Base-by-base conservation (phyloP, 2,329 filamentous ascomycete species). In the Monilinia polystroma region DNA sequence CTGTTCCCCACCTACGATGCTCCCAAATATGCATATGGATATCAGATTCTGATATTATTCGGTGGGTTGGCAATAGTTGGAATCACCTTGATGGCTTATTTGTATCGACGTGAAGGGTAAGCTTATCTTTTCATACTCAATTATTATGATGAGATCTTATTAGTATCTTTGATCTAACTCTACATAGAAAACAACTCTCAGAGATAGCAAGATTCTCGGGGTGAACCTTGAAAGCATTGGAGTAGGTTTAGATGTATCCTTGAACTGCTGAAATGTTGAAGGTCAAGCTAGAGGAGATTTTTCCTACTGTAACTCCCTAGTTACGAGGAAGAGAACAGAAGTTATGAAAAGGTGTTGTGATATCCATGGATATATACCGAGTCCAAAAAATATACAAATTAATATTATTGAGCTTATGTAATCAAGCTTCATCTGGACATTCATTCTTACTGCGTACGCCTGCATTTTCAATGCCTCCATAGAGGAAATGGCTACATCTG, bases 1-100 rank as follows among this genome's bases (percentile, higher is more conserved):
- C 68, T 78, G 1, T 77, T 77, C 60, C 76, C 76, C 10, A 76
- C 76, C 0, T 76, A 78, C 58, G 74, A 78, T 60, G 76, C 76
- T 2, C 76, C 76, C 8, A 71, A 76, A 20, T 78, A 78, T 67
- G 73, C 75, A 45, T 77, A 77, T 52, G 76, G 74, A 1, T 78
- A 78, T 57, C 76, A 77, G 65, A 69, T 76, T 29, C 57, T 76
- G 56, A 75, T 77, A n/a, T 53, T 77, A 7, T 77, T 75, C 57
- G 75, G 75, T 16, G 75, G 74, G 7, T 67, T 77, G 6, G 72
- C 73, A 1, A 71, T 75, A 6, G 38, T 73, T 35, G 66, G 67
- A 58, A 57, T 49, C n/a, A 32, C 41, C 6, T 32, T 38, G 3
- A 38, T 51, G 26, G 43, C 63, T 16, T 63, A 38, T n/a, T 11